Evolutionary conservation across 345 rosid genomes (phyloP), one percentile per base, ranked within the genome.

Genomic region (Pistacia integerrima): DNA sequence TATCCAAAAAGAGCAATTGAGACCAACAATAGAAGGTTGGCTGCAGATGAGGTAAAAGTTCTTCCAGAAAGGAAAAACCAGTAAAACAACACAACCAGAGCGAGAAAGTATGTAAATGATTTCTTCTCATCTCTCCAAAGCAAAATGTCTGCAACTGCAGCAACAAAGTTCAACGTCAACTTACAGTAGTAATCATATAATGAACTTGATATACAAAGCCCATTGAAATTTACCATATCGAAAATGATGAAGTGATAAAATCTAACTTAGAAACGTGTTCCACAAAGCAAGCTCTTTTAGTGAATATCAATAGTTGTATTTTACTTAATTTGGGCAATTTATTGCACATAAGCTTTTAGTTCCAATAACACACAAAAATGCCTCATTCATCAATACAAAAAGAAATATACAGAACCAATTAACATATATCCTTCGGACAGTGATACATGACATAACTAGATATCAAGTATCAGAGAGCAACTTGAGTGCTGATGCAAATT

Each of bases 41-140:
- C 92, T 67, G 85, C 80, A 72, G 94, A 92, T 44, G 99, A 87
- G 79, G 84, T 77, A 52, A 95, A 89, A 74, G 91, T 83, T 77
- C 90, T 90, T 80, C 89, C 98, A 76, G 88, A 81, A 46, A 92
- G 91, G 74, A 90, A 87, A 84, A 90, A 89, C 96, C 98, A 93
- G 84, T 87, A 89, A 73, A 87, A 93, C 75, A 88, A 69, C 76
- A 88, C 22, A 82, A 79, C 84, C 78, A 88, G 79, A 9, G 77
- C 30, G 69, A 92, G 74, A 70, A 93, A 92, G 82, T 79, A 92
- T 8, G 86, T 65, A 63, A 92, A 90, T 74, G 99, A 88, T 83
- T 78, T 82, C 91, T 88, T 95, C 89, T 92, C 92, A 78, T 95
- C 91, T 87, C 96, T 92, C 99, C 99, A 95, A 36, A 95, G 91